A percentile compares a stretch with the other conserved stretches of the same genome.
Evolutionary conservation across 2,329 filamentous ascomycete genomes (phyloP).

Genomic region (Calonectria ilicicola): DNA sequence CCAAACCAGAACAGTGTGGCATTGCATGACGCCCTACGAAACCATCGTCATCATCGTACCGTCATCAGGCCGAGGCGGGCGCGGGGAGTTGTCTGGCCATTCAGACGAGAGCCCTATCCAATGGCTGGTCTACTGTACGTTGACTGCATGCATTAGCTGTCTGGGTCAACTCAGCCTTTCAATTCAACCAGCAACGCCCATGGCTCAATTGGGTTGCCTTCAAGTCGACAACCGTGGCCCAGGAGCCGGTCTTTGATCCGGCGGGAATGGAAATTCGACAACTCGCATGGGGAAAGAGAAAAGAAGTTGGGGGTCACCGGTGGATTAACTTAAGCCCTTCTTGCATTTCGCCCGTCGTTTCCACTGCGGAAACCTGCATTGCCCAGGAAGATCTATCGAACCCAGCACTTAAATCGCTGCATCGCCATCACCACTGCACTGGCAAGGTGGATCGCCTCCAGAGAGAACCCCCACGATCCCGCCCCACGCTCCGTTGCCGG

Average conservation of each 20-base stretch:
- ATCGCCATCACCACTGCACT: conserved; percentile 22
- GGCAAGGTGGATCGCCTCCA: conserved; percentile 30
- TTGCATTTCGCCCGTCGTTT: conserved; percentile 8
- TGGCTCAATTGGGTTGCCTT: not conserved
- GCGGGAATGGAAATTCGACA: not conserved
- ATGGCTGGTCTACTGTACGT: not conserved
- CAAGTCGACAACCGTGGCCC: not conserved
- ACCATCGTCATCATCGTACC: conserved; percentile 20
- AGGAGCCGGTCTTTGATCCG: not conserved
- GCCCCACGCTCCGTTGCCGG: conserved; percentile 32
- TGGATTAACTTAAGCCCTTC: conserved; percentile 8
- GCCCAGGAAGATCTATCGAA: conserved; percentile 26
- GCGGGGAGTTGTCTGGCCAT: conserved; percentile 19
- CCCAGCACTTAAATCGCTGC: conserved; percentile 22
- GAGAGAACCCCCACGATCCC: conserved; percentile 36
- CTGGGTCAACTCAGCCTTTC: not conserved
- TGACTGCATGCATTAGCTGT: conserved; percentile 20
- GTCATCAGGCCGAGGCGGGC: conserved; percentile 10
- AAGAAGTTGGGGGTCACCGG: not conserved
- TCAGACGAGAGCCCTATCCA: conserved; percentile 5
- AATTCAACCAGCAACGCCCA: not conserved
- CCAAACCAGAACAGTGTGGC: not conserved
- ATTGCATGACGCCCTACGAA: not conserved
- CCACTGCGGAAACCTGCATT: not conserved
- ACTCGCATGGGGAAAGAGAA: not conserved